phyloP scores from a whole-genome alignment of 352 stramenopile genomes.

The Phytophthora fragariae region DNA sequence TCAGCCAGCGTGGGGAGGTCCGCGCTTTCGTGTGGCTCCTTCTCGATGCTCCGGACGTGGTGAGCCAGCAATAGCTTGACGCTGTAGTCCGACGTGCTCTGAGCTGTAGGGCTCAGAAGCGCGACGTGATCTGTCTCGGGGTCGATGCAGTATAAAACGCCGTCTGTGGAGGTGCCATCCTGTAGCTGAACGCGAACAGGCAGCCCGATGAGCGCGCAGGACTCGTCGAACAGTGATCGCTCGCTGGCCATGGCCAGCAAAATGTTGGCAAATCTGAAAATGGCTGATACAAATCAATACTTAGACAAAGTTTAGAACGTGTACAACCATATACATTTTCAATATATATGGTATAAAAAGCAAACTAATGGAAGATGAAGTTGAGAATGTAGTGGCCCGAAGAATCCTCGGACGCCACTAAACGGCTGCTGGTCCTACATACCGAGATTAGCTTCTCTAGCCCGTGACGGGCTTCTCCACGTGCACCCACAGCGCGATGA shows the following conservation, averaged over 20 bases:
- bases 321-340: slow-evolving; percentile 38
- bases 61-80: slow-evolving; percentile 52
- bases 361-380: slow-evolving; percentile 46
- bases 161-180: slow-evolving; percentile 45
- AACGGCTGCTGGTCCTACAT: slow-evolving; percentile 31
- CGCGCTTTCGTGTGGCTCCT: slow-evolving; percentile 15
- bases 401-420: slow-evolving; percentile 10
- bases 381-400: slow-evolving; percentile 25
- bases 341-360: slow-evolving; percentile 38
- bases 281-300: background rate
- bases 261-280: background rate
- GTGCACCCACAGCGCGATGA: slow-evolving; percentile 87
- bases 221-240: slow-evolving; percentile 36
- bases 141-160: slow-evolving; percentile 66
- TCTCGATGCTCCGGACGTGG: slow-evolving; percentile 27
- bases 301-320: slow-evolving; percentile 1
- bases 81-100: slow-evolving; percentile 17
- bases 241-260: slow-evolving; percentile 33
- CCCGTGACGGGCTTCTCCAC: slow-evolving; percentile 65
- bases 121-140: slow-evolving; percentile 63
- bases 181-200: slow-evolving; percentile 45
- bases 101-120: slow-evolving; percentile 31
- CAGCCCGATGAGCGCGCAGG: slow-evolving; percentile 43
- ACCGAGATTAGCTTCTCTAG: slow-evolving; percentile 28
- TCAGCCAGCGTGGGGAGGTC: slow-evolving; percentile 23